Base-by-base conservation (phyloP, 768 basidiomycete species). In the Dentipellis fragilis region DNA sequence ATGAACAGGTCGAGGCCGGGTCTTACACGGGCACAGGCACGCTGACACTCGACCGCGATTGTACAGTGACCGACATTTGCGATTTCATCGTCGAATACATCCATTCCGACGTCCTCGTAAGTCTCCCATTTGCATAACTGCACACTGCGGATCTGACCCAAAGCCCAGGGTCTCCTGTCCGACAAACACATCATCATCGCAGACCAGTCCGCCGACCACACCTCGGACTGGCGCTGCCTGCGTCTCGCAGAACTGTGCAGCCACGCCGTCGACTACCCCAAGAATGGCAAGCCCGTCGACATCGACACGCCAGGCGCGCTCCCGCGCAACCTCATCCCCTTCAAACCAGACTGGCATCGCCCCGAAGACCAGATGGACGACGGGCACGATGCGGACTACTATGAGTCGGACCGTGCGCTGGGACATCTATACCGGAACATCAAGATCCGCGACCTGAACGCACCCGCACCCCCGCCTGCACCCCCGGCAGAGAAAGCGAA, bases 11-110 rank as follows among this genome's bases (percentile, higher is more conserved):
- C 19, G 63, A 68, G 0, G 73, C 87, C 11, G 83, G 80, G 14
- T 62, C 68, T 3, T 89, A 90, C 61, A 56, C 67, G 1, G 47
- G 75, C 1, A 69, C 67, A 7, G 60, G 50, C 0, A 57, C 59
- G 10, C 22, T 54, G 14, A 49, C 22, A 6, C 59, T 67, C 1
- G 64, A 50, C 29, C 64, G 76, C 14, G 74, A 79, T 8, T 80
- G 80, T 54, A 80, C 74, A 0, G 77, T 89, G 4, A 72, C 82
- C 1, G 87, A 90, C 60, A 81, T 92, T 12, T 87, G 85, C 57
- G 75, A 92, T 55, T 92, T 93, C 61, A 72, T 93, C 19, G 81
- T 89, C 11, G 83, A 92, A 61, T 93, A 91, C 55, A 89, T 93
- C 65, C 78, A 87, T 59, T 89, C 89, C 0, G 88, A 92, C 63